Evolutionary conservation across 2,329 filamentous ascomycete species (phyloP).

Genomic region (Fusarium scirpi): DNA sequence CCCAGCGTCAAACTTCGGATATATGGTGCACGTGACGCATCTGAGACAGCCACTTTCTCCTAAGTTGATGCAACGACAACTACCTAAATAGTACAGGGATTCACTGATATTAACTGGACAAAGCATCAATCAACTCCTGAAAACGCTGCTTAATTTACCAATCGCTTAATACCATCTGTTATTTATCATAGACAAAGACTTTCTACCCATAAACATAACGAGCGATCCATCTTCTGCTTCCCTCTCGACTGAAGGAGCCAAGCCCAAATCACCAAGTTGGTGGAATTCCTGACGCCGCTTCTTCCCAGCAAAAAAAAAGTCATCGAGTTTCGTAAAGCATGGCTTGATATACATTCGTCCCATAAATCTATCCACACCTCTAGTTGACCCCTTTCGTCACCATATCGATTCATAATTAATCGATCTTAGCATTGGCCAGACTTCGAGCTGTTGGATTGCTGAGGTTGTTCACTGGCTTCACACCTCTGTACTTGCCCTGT

Average conservation of each 20-base stretch:
- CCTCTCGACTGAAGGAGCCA: slow-evolving; percentile 2
- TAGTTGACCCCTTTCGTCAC: not conserved
- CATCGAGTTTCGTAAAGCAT: slow-evolving; percentile 26
- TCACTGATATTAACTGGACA: not conserved
- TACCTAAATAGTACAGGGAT: not conserved
- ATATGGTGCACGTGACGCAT: slow-evolving; percentile 24
- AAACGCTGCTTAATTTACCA: not conserved
- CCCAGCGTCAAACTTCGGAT: slow-evolving; percentile 1
- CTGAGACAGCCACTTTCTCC: slow-evolving; percentile 22
- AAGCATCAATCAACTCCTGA: not conserved
- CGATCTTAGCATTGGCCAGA: slow-evolving; percentile 80
- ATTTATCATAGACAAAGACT: not conserved
- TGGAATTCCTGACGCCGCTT: slow-evolving; percentile 17
- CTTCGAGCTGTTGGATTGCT: slow-evolving; percentile 74
- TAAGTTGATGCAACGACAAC: slow-evolving; percentile 9
- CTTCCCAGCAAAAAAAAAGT: slow-evolving; percentile 22
- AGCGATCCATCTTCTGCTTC: slow-evolving; percentile 6
- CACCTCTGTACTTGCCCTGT: slow-evolving; percentile 82
- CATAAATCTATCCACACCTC: not conserved
- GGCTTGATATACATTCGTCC: slow-evolving; percentile 1
- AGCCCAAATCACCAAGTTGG: not conserved
- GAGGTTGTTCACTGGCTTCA: slow-evolving; percentile 85
- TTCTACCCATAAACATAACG: slow-evolving; percentile 18
- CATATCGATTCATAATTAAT: slow-evolving; percentile 58
- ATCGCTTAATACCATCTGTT: not conserved